These are phyloP conservation scores for Microsporum canis DNA, from an alignment of 2,329 filamentous ascomycete genomes.

Conservation along the genomic window DNA sequence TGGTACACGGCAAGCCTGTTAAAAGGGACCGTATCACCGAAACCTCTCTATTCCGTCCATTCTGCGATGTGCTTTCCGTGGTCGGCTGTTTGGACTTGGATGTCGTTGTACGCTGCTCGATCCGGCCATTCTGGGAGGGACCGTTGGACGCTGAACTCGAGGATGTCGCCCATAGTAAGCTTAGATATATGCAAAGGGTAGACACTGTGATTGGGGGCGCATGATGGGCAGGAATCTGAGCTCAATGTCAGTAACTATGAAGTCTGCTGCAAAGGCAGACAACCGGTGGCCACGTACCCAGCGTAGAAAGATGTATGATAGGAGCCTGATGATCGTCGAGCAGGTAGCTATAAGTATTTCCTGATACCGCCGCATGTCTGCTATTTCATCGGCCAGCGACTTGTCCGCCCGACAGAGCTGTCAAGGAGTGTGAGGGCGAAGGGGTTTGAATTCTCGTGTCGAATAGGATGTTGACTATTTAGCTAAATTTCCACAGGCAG, in stretches of 20 bases:
- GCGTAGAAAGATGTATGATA: constrained; percentile 33
- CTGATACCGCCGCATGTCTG: constrained; percentile 24
- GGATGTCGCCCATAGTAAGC: constrained; percentile 23
- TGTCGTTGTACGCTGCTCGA: neutral
- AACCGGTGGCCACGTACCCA: constrained; percentile 26
- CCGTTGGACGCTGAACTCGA: neutral
- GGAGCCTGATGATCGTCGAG: constrained; percentile 28
- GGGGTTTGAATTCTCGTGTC: neutral
- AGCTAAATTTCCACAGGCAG: neutral
- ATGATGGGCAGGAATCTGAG: constrained; percentile 30
- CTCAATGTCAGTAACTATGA: neutral
- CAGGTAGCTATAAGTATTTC: constrained; percentile 25
- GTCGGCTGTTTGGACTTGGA: neutral
- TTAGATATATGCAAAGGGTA: constrained; percentile 36
- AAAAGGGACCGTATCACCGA: constrained; percentile 46
- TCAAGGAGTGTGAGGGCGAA: neutral
- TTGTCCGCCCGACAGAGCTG: neutral
- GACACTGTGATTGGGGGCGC: constrained; percentile 31
- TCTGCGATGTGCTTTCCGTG: neutral
- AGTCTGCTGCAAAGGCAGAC: neutral
- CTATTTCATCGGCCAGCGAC: neutral
- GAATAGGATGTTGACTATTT: neutral
- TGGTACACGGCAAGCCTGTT: constrained; percentile 62
- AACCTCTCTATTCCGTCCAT: neutral
- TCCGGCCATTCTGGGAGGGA: neutral